Percentiles rank a stretch among this genome's conserved stretches.
Conservation (phyloP, 78 protist species). For the Dictyostelium brefeldianum region DNA sequence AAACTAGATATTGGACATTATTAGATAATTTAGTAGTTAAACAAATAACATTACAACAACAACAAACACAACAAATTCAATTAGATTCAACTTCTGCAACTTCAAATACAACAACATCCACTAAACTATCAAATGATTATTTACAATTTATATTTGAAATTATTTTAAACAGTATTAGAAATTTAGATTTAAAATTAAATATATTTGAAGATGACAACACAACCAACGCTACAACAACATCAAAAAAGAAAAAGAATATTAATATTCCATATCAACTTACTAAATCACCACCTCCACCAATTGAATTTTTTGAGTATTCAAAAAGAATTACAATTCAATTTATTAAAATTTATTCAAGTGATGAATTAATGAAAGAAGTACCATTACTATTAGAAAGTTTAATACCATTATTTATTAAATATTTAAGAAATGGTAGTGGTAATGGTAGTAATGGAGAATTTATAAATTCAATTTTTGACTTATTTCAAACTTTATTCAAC, state of each 20-base stretch:
- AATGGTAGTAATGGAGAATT: not conserved
- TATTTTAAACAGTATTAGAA: not conserved
- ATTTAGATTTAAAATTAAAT: not conserved
- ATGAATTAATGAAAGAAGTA: constrained; percentile 29
- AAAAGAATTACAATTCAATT: not conserved
- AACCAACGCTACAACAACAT: not conserved
- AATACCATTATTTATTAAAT: constrained; percentile 8
- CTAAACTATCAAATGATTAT: constrained; percentile 22
- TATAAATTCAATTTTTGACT: not conserved
- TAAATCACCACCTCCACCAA: constrained; percentile 59
- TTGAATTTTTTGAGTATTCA: not conserved
- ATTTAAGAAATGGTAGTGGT: not conserved
- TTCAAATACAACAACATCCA: not conserved
- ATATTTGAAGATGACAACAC: too few species aligned
- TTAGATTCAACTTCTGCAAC: not conserved
- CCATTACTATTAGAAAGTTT: constrained; percentile 18
- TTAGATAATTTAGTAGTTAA: not conserved
- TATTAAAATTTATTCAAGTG: constrained; percentile 12
- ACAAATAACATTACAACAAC: not conserved
- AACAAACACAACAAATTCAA: not conserved
- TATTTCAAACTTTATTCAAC: not conserved
- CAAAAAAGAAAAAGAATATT: constrained; percentile 42
- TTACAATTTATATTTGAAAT: constrained; percentile 40
- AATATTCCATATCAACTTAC: constrained; percentile 37
- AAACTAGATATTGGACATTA: constrained; percentile 31